phyloP scores from a whole-genome alignment of 148 eudicot species.

The Fagopyrum tataricum region DNA sequence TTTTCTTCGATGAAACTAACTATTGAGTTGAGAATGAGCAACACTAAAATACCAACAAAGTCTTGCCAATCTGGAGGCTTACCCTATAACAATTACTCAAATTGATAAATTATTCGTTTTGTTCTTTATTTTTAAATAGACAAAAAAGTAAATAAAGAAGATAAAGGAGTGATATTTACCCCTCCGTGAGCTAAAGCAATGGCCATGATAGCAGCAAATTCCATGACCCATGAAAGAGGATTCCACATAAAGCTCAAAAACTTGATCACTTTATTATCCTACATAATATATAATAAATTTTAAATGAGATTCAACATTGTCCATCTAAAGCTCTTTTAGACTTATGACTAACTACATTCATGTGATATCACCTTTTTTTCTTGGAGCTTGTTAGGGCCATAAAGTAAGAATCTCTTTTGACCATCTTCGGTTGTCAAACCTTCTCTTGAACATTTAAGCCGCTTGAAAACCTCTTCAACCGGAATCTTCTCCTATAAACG shows the following conservation, averaged over 20 bases:
- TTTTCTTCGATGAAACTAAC: constrained; percentile 70
- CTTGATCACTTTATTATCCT: constrained; percentile 59
- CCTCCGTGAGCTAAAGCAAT: constrained; percentile 67
- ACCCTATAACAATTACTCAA: constrained; percentile 25
- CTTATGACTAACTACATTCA: neutral
- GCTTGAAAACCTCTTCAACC: constrained; percentile 50
- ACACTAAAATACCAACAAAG: constrained; percentile 61
- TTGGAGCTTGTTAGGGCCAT: constrained; percentile 73
- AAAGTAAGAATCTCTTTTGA: constrained; percentile 45
- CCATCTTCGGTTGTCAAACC: constrained; percentile 52
- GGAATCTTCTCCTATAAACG: constrained; percentile 44
- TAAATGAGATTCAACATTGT: neutral
- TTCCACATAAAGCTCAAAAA: constrained; percentile 85
- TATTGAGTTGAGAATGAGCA: constrained; percentile 65
- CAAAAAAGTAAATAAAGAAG: neutral
- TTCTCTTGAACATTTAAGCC: constrained; percentile 47
- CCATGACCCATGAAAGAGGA: constrained; percentile 91
- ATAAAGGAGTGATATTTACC: constrained; percentile 15
- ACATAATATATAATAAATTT: neutral
- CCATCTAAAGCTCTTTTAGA: neutral
- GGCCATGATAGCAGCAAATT: constrained; percentile 72
- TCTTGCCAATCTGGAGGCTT: constrained; percentile 74
- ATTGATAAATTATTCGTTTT: neutral
- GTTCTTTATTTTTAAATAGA: too few relatives aligned
- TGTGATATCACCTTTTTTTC: constrained; percentile 45